Percentiles rank a stretch among this genome's conserved stretches.
phyloP scores from a whole-genome alignment of 1,284 basidiomycete species.

The Moesziomyces parantarcticus region DNA sequence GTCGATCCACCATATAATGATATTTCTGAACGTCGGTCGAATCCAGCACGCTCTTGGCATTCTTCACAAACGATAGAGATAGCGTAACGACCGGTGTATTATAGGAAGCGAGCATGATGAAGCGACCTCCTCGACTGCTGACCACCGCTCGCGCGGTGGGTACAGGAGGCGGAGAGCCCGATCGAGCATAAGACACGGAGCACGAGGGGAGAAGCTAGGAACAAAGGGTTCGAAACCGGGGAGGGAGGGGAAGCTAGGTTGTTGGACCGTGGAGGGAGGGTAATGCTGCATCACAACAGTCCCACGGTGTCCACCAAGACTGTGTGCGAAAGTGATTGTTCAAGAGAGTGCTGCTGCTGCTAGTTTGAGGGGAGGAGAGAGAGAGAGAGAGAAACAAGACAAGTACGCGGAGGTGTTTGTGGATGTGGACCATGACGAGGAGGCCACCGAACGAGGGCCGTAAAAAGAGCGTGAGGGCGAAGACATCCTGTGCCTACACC shows the following conservation, averaged over 20 bases:
- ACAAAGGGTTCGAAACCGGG: conserved; percentile 4
- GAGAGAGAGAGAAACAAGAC: conserved; percentile 11
- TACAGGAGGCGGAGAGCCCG: conserved; percentile 15
- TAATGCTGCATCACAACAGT: conserved; percentile 11
- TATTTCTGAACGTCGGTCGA: no score
- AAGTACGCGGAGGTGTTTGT: conserved; percentile 13
- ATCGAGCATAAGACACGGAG: conserved; percentile 21
- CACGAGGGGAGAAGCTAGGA: conserved; percentile 8
- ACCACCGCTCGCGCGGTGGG: background rate
- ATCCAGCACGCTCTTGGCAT: no score
- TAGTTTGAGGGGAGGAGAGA: conserved; percentile 13
- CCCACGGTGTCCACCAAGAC: conserved; percentile 17
- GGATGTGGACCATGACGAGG: conserved; percentile 22
- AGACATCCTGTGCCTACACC: conserved; percentile 32
- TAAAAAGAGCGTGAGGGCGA: conserved; percentile 9
- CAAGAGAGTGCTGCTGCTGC: conserved; percentile 31
- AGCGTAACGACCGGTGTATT: conserved; percentile 46
- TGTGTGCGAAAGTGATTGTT: conserved; percentile 9
- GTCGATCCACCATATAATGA: background rate
- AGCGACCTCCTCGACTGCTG: conserved; percentile 20
- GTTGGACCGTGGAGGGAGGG: conserved; percentile 1
- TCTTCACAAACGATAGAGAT: background rate
- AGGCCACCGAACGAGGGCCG: conserved; percentile 4
- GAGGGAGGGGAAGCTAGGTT: conserved; percentile 14
- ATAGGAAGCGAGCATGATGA: conserved; percentile 23